A percentile compares a stretch with the other conserved stretches of the same genome.
Conservation (phyloP, 768 basidiomycete species). For the Boletus vermiculosoides region DNA sequence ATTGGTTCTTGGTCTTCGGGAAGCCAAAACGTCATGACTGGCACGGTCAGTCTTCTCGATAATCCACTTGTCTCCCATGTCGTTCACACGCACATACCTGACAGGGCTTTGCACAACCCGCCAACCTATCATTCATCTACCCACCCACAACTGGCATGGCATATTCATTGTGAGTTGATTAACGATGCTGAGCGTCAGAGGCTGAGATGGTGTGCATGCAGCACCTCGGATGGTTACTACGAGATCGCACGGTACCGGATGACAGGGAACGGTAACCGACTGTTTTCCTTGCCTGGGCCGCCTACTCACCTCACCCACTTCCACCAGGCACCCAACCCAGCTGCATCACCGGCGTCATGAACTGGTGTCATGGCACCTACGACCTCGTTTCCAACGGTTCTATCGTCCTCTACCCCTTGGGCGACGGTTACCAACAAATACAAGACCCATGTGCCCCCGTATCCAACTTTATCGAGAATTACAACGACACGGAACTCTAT, state of each 20-base stretch:
- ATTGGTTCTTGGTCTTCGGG: slow-evolving; percentile 88
- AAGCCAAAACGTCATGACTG: slow-evolving; percentile 72
- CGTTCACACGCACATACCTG: neutral
- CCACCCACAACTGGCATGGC: slow-evolving; percentile 84
- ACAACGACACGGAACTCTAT: slow-evolving; percentile 74
- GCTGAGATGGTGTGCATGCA: slow-evolving; percentile 27
- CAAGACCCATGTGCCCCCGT: slow-evolving; percentile 90
- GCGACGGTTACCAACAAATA: slow-evolving; percentile 91
- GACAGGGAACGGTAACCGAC: slow-evolving; percentile 67
- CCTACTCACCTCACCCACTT: neutral
- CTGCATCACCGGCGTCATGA: slow-evolving; percentile 86
- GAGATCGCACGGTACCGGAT: slow-evolving; percentile 93
- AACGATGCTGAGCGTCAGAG: neutral
- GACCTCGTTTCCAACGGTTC: slow-evolving; percentile 72
- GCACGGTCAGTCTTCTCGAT: slow-evolving; percentile 57
- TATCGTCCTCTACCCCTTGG: slow-evolving; percentile 67
- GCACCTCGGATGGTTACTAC: slow-evolving; percentile 73
- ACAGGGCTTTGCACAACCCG: slow-evolving; percentile 84
- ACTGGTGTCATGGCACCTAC: slow-evolving; percentile 89
- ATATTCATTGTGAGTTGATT: slow-evolving; percentile 74
- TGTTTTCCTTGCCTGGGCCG: neutral
- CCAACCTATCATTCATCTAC: slow-evolving; percentile 78
- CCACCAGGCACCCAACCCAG: slow-evolving; percentile 70
- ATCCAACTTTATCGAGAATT: slow-evolving; percentile 84
- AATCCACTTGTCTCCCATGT: neutral